A percentile compares a stretch with the other conserved stretches of the same genome.
These are phyloP conservation scores for Funneliformis mosseae DNA, from an alignment of 192 early-diverging fungal species.

Conservation along the genomic window DNA sequence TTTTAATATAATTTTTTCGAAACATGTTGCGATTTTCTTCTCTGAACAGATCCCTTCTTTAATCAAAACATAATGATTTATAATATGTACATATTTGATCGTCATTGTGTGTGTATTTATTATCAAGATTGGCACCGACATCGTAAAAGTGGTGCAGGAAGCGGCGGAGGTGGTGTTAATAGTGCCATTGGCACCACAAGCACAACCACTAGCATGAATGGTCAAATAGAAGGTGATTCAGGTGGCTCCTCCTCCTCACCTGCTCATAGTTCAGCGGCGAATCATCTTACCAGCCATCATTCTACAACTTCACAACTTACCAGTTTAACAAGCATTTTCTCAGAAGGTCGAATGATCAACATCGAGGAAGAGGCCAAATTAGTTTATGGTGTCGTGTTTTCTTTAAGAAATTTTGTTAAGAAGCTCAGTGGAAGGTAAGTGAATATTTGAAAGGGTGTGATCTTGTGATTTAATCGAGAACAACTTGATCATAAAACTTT, in stretches of 20 bases:
- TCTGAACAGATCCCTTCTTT: not conserved
- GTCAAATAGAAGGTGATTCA: constrained; percentile 36
- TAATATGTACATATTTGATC: constrained; percentile 92
- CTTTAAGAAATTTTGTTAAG: constrained; percentile 82
- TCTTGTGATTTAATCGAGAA: not conserved
- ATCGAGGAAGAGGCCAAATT: constrained; percentile 90
- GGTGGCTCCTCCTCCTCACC: constrained; percentile 33
- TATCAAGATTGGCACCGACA: constrained; percentile 76
- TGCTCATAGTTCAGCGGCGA: constrained; percentile 27
- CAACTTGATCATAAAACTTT: not conserved
- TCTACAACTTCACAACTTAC: constrained; percentile 30
- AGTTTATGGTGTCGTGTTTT: constrained; percentile 94
- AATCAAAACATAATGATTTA: constrained; percentile 60
- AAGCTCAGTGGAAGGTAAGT: constrained; percentile 70
- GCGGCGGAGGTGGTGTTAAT: constrained; percentile 32
- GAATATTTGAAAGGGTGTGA: not conserved
- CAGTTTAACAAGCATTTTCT: constrained; percentile 34
- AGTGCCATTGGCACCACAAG: constrained; percentile 39
- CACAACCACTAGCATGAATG: constrained; percentile 44
- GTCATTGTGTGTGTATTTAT: constrained; percentile 89
- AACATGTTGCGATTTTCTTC: not conserved
- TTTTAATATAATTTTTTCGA: not conserved
- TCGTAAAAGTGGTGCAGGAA: constrained; percentile 40
- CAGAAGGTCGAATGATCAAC: constrained; percentile 56
- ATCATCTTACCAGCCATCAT: constrained; percentile 35